A percentile compares a stretch with the other conserved stretches of the same genome.
phyloP scores from a whole-genome alignment of 164 flowering plant species.

The Tinospora cordifolia region DNA sequence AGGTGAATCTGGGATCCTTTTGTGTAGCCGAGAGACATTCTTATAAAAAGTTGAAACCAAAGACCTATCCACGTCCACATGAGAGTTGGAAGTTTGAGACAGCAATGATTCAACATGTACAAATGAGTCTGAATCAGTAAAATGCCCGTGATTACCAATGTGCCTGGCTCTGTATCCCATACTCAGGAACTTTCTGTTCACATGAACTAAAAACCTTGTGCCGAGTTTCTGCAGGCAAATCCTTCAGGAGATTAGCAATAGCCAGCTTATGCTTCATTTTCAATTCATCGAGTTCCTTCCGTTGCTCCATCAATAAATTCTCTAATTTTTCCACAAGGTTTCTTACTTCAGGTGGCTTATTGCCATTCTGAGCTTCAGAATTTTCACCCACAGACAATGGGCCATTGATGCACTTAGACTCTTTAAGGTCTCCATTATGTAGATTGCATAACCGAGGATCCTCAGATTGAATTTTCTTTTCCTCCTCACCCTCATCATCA shows the following conservation, averaged over 20 bases:
- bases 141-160: conserved; percentile 11
- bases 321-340: conserved; percentile 42
- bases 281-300: conserved; percentile 54
- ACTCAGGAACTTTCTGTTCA: conserved; percentile 29
- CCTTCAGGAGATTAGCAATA: conserved; percentile 42
- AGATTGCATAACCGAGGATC: background rate
- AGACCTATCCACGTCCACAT: background rate
- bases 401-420: background rate
- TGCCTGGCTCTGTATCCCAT: conserved; percentile 9
- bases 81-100: background rate
- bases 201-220: conserved; percentile 26
- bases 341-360: conserved; percentile 27
- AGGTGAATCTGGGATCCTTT: conserved; percentile 13
- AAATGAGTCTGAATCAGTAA: conserved; percentile 12
- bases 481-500: background rate
- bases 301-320: conserved; percentile 43
- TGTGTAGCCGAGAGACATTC: background rate
- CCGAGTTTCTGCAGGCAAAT: conserved; percentile 40
- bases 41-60: background rate
- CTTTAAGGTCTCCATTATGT: conserved; percentile 11
- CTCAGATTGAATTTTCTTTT: background rate
- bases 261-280: conserved; percentile 48
- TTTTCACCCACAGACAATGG: conserved; percentile 5
- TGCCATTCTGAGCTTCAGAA: background rate
- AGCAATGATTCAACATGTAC: conserved; percentile 9